These are phyloP conservation scores for Boletus tylopilopsis DNA, from an alignment of 768 basidiomycete genomes.

Conservation along the genomic window DNA sequence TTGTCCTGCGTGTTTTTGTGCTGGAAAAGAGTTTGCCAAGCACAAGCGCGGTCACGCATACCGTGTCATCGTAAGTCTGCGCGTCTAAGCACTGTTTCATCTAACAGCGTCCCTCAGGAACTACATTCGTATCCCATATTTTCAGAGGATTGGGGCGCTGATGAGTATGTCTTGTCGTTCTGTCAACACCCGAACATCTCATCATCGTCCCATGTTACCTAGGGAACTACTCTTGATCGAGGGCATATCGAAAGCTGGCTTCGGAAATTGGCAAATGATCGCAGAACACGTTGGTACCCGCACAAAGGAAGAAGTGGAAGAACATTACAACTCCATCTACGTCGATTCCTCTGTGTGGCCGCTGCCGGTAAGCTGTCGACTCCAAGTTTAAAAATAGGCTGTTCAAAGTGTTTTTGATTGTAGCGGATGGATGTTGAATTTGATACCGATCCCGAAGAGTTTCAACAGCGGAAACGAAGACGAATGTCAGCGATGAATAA, in stretches of 20 bases:
- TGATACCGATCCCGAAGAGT: slow-evolving; percentile 72
- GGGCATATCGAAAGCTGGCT: slow-evolving; percentile 79
- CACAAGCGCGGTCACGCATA: slow-evolving; percentile 89
- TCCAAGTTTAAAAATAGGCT: not conserved
- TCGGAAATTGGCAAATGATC: slow-evolving; percentile 97
- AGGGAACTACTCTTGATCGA: slow-evolving; percentile 90
- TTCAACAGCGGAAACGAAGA: slow-evolving; percentile 85
- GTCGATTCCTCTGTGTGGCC: slow-evolving; percentile 79
- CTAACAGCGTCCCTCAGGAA: slow-evolving; percentile 51
- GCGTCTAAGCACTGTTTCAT: not conserved
- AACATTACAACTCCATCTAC: slow-evolving; percentile 83
- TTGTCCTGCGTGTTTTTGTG: slow-evolving; percentile 89
- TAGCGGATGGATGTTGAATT: slow-evolving; percentile 54
- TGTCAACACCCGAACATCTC: not conserved
- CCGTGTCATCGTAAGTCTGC: slow-evolving; percentile 72
- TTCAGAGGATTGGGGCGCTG: slow-evolving; percentile 93
- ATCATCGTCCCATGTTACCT: slow-evolving; percentile 5
- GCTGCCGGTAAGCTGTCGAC: slow-evolving; percentile 56
- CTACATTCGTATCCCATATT: slow-evolving; percentile 97
- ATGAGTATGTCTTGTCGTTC: slow-evolving; percentile 62
- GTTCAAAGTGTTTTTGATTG: not conserved
- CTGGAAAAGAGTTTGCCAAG: slow-evolving; percentile 81
- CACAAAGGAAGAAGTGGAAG: slow-evolving; percentile 89
- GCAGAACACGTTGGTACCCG: slow-evolving; percentile 93
- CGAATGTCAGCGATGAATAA: slow-evolving; percentile 80